Evolutionary conservation across 2,329 filamentous ascomycete species (phyloP).

Genomic region (Sordariomycetes sp.): DNA sequence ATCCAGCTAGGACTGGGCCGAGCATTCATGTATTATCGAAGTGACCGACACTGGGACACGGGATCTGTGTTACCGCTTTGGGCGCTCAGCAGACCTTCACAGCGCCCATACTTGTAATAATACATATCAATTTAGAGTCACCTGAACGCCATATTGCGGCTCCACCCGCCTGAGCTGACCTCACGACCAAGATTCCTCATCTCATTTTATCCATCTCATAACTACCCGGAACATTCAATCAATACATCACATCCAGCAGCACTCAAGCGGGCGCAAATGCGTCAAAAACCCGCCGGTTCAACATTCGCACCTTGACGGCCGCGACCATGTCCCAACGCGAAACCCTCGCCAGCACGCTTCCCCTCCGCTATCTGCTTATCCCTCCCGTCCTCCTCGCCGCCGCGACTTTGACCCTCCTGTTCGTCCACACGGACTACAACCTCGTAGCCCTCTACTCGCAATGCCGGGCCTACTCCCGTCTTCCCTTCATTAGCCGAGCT

Average conservation of each 20-base stretch:
- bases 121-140: neutral
- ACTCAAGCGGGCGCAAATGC: neutral
- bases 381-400: constrained; percentile 34
- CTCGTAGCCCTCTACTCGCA: constrained; percentile 40
- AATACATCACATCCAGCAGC: neutral
- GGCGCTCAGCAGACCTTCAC: neutral
- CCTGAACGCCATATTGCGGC: neutral
- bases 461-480: constrained; percentile 35
- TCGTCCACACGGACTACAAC: constrained; percentile 37
- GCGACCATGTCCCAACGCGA: constrained; percentile 9
- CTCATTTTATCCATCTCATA: neutral
- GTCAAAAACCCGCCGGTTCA: neutral
- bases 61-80: neutral
- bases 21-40: too few relatives aligned
- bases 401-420: constrained; percentile 28
- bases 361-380: constrained; percentile 40
- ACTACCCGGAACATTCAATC: neutral
- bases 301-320: neutral
- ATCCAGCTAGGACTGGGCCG: too few relatives aligned
- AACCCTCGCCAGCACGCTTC: constrained; percentile 39
- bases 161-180: neutral
- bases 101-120: neutral
- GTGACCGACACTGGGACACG: too few relatives aligned
- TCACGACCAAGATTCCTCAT: neutral
- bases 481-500: constrained; percentile 31